phyloP scores from a whole-genome alignment of 2,329 filamentous ascomycete genomes.

The Colletotrichum cordylinicola region DNA sequence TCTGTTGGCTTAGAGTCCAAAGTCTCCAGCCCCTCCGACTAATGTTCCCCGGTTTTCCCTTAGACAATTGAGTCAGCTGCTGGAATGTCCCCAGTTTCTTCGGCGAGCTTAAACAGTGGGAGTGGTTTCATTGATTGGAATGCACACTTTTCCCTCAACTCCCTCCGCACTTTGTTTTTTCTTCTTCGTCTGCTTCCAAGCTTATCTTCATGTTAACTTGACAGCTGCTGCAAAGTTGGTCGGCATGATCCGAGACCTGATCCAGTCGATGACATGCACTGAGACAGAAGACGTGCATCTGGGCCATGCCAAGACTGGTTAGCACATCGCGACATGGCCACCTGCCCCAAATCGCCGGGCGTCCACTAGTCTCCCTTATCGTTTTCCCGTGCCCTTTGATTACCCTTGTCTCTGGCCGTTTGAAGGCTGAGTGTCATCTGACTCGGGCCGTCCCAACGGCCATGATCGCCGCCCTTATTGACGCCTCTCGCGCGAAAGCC shows the following conservation, averaged over 20 bases:
- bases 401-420: neutral
- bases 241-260: neutral
- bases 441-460: neutral
- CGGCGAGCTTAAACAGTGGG: neutral
- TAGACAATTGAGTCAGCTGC: neutral
- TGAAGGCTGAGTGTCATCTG: neutral
- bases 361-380: neutral
- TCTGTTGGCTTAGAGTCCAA: neutral
- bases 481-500: neutral
- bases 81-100: neutral
- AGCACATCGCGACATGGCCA: neutral
- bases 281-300: neutral
- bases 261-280: neutral
- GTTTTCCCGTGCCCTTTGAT: neutral
- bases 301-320: neutral
- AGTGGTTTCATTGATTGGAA: neutral
- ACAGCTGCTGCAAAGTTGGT: neutral
- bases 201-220: neutral
- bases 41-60: neutral
- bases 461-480: neutral
- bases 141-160: neutral
- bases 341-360: neutral
- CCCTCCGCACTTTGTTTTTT: neutral
- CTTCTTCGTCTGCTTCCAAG: neutral
- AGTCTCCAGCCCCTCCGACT: neutral